These are phyloP conservation scores for Microsporum audouinii DNA, from an alignment of 2,329 filamentous ascomycete species.

Conservation along the genomic window DNA sequence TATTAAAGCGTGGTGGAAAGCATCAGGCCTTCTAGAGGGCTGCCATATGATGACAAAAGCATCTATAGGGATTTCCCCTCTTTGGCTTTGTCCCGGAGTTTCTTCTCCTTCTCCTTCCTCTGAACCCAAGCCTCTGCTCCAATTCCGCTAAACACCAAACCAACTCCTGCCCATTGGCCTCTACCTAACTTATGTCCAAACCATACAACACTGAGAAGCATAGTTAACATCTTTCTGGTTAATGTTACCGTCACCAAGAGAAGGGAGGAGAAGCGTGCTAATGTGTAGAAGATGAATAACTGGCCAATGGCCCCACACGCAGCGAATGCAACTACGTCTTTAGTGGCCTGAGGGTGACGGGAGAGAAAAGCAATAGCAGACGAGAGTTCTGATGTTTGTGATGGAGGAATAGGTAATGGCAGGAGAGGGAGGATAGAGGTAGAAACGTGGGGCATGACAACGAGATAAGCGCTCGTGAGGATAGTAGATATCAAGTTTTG, in stretches of 20 bases:
- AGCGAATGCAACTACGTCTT: slow-evolving; percentile 81
- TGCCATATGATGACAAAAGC: too few species aligned
- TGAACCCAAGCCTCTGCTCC: slow-evolving; percentile 79
- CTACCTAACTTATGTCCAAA: slow-evolving; percentile 76
- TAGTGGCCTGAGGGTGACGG: slow-evolving; percentile 68
- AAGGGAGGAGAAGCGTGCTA: slow-evolving; percentile 82
- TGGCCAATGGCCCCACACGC: slow-evolving; percentile 86
- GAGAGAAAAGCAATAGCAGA: slow-evolving; percentile 72
- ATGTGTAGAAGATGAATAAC: slow-evolving; percentile 94
- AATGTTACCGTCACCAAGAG: slow-evolving; percentile 93
- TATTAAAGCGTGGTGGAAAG: background rate
- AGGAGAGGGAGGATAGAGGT: slow-evolving; percentile 53
- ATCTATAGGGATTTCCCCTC: slow-evolving; percentile 5
- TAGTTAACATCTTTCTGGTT: slow-evolving; percentile 97
- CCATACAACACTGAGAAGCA: slow-evolving; percentile 90
- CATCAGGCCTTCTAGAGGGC: background rate
- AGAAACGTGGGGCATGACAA: slow-evolving; percentile 69
- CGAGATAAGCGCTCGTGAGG: slow-evolving; percentile 64
- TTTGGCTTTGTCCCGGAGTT: slow-evolving; percentile 52
- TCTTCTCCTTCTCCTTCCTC: slow-evolving; percentile 69
- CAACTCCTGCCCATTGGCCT: slow-evolving; percentile 93
- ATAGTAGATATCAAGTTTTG: slow-evolving; percentile 80
- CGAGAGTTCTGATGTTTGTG: slow-evolving; percentile 61
- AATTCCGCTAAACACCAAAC: slow-evolving; percentile 87
- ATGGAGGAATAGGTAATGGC: slow-evolving; percentile 46